Percentiles rank a stretch among this genome's conserved stretches.
Conservation (phyloP, 257 asterid species). For the Solanum acaule region DNA sequence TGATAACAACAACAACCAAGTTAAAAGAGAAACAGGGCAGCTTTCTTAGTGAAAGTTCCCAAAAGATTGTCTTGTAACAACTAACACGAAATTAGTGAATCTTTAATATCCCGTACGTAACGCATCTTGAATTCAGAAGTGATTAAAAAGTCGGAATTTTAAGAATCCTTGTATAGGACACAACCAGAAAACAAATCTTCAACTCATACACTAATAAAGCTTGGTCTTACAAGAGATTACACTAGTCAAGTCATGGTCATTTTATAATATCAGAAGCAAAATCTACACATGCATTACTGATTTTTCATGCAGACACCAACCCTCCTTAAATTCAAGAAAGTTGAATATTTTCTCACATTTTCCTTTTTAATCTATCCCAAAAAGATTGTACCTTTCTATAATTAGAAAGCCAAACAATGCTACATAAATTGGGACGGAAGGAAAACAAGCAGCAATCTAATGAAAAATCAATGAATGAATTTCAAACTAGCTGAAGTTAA, state of each 20-base stretch:
- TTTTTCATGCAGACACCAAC: not conserved
- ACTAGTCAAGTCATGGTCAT: not conserved
- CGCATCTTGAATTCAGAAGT: not conserved
- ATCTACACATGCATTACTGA: not conserved
- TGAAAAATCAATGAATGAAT: not conserved
- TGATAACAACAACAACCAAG: not conserved
- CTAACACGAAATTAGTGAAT: not conserved
- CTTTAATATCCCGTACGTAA: not conserved
- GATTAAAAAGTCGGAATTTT: not conserved
- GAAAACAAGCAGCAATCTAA: not conserved
- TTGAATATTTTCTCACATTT: not conserved
- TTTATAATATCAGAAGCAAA: not conserved
- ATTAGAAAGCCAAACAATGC: not conserved
- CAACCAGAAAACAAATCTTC: not conserved
- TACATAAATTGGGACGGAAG: not conserved
- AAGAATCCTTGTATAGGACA: not conserved
- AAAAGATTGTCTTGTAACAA: not conserved
- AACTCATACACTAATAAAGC: not conserved
- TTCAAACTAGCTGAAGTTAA: not conserved
- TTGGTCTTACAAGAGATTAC: not conserved
- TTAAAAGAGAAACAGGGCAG: not conserved
- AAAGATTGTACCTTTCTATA: not conserved
- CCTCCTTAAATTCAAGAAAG: not conserved
- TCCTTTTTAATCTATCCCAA: not conserved
- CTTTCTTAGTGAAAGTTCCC: not conserved